These are phyloP conservation scores for Alternaria atra DNA, from an alignment of 2,329 filamentous ascomycete species.

Conservation along the genomic window DNA sequence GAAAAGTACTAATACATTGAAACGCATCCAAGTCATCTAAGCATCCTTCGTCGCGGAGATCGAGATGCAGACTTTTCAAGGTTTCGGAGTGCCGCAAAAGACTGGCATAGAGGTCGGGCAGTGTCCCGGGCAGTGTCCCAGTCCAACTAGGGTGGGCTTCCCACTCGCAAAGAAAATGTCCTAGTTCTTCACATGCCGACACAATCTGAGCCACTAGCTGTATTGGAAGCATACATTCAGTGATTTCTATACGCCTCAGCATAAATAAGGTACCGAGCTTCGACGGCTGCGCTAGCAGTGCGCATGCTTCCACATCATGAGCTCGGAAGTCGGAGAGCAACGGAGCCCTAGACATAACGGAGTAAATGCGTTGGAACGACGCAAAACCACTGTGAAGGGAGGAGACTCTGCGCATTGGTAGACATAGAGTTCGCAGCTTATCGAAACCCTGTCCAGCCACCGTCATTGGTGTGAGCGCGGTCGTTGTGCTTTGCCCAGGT, in stretches of 20 bases:
- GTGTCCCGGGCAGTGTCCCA: neutral
- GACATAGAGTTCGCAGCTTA: conserved; percentile 25
- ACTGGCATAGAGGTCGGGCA: conserved; percentile 17
- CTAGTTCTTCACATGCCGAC: conserved; percentile 23
- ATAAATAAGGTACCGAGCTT: conserved; percentile 6
- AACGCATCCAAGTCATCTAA: neutral
- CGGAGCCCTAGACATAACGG: conserved; percentile 15
- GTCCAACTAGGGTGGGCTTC: conserved; percentile 4
- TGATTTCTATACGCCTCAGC: conserved; percentile 34
- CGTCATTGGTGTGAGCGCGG: neutral
- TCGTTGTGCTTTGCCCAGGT: neutral
- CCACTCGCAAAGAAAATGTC: conserved; percentile 36
- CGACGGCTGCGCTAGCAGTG: neutral
- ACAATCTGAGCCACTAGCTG: conserved; percentile 17
- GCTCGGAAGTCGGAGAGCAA: conserved; percentile 24
- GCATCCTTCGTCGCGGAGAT: conserved; percentile 20
- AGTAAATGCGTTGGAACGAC: conserved; percentile 18
- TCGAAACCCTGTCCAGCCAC: conserved; percentile 13
- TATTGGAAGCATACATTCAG: conserved; percentile 23
- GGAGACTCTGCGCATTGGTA: conserved; percentile 25
- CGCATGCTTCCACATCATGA: conserved; percentile 17
- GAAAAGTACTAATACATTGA: conserved; percentile 20
- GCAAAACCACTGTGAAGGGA: neutral
- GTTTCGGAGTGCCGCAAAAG: conserved; percentile 24
- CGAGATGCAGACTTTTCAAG: conserved; percentile 26